A percentile compares a stretch with the other conserved stretches of the same genome.
phyloP scores from a whole-genome alignment of 139 green algal genomes.

The Volvox africanus region DNA sequence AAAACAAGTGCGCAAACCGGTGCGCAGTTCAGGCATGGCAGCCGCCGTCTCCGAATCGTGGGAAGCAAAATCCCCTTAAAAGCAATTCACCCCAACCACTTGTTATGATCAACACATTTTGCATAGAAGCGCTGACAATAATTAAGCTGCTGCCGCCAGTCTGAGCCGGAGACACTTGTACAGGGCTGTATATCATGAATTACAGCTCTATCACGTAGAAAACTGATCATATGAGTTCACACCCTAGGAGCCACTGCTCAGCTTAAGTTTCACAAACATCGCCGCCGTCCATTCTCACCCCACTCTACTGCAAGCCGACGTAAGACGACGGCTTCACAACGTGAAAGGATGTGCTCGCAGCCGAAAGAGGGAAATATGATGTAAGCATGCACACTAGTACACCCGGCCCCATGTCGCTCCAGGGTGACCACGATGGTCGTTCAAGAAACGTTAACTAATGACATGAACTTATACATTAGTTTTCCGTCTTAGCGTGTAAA shows the following conservation, averaged over 20 bases:
- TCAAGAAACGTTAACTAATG: too few relatives aligned
- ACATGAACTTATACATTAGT: too few relatives aligned
- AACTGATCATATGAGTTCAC: background rate
- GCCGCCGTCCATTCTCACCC: slow-evolving; percentile 41
- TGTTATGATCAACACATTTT: too few relatives aligned
- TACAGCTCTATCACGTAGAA: background rate
- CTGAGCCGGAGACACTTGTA: background rate
- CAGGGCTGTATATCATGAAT: background rate
- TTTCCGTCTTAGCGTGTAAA: too few relatives aligned
- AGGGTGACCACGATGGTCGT: too few relatives aligned
- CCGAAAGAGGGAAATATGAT: slow-evolving; percentile 6
- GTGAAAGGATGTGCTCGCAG: slow-evolving; percentile 22
- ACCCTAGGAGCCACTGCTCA: too few relatives aligned
- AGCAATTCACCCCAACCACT: background rate
- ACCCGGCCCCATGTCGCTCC: too few relatives aligned
- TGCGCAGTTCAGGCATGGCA: background rate
- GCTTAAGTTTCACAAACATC: background rate
- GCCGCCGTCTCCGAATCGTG: background rate
- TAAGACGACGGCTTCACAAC: slow-evolving; percentile 32
- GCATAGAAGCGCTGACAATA: too few relatives aligned
- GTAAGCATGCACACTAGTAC: background rate
- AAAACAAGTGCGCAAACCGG: background rate
- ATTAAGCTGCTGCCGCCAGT: background rate
- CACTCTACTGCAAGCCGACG: slow-evolving; percentile 24
- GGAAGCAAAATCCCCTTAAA: background rate